Percentiles rank a stretch among this genome's conserved stretches.
phyloP scores from a whole-genome alignment of 2,329 filamentous ascomycete genomes.

The Verruconis gallopava region DNA sequence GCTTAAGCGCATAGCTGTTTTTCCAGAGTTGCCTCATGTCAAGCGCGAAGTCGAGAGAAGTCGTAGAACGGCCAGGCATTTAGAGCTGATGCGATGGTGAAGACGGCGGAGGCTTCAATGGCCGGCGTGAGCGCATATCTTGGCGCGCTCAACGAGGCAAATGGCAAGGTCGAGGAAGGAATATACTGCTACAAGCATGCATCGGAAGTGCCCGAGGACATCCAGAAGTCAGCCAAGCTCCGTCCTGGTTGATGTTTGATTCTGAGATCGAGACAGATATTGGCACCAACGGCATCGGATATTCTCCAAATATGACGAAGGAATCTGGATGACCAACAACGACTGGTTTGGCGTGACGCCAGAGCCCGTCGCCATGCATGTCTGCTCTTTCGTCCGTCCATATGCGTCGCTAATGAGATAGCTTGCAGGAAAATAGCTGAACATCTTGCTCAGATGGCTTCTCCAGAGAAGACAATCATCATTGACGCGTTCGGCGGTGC shows the following conservation, averaged over 20 bases:
- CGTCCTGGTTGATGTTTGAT: not conserved
- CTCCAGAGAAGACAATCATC: conserved; percentile 48
- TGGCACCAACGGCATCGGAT: conserved; percentile 81
- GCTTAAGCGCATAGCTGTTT: no score
- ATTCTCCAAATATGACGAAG: conserved; percentile 77
- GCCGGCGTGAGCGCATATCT: not conserved
- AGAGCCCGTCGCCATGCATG: conserved; percentile 74
- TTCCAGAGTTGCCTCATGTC: no score
- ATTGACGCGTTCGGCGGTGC: conserved; percentile 87
- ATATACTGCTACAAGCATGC: conserved; percentile 64
- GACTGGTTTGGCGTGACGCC: conserved; percentile 97
- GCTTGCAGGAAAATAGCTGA: conserved; percentile 53
- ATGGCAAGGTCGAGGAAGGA: conserved; percentile 29
- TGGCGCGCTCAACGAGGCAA: not conserved
- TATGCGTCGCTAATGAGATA: no score
- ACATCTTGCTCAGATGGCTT: conserved; percentile 49
- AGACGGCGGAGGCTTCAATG: not conserved
- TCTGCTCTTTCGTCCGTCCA: conserved; percentile 11
- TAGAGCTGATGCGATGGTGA: no score
- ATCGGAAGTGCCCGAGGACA: conserved; percentile 64
- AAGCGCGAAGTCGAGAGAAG: no score
- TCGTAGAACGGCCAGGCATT: no score
- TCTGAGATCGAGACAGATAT: conserved; percentile 47
- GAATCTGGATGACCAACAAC: conserved; percentile 80
- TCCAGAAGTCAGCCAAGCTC: conserved; percentile 59